Evolutionary conservation across 345 rosid genomes (phyloP).

Genomic region (Dipteronia dyeriana): DNA sequence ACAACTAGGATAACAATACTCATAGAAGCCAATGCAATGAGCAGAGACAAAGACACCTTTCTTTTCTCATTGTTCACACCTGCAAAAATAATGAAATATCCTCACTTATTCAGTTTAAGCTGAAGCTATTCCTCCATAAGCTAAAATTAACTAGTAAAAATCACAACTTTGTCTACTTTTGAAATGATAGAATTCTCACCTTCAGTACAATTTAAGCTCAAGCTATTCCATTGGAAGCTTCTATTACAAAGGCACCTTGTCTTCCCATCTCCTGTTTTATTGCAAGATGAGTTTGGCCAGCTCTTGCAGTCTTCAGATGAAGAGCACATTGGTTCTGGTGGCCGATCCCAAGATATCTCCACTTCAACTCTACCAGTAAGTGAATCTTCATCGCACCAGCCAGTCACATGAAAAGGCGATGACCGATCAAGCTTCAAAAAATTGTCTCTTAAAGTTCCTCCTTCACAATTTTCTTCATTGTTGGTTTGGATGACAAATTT

Average conservation of each 20-base stretch:
- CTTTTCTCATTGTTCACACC: neutral
- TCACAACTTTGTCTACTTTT: neutral
- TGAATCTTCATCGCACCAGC: conserved; percentile 34
- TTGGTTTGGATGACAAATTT: conserved; percentile 40
- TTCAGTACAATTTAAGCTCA: conserved; percentile 42
- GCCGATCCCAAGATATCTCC: conserved; percentile 59
- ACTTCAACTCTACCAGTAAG: conserved; percentile 34
- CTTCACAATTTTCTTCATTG: conserved; percentile 23
- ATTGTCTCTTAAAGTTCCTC: conserved; percentile 11
- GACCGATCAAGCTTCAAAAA: conserved; percentile 27
- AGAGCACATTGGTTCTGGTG: conserved; percentile 54
- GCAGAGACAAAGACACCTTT: conserved; percentile 34
- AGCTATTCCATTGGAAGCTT: conserved; percentile 48
- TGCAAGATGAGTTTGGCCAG: conserved; percentile 58
- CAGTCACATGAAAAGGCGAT: conserved; percentile 39
- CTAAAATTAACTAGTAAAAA: neutral
- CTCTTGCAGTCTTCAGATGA: conserved; percentile 53
- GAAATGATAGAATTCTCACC: conserved; percentile 31
- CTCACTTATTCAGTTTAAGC: neutral
- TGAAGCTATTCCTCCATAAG: neutral
- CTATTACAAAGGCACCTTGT: conserved; percentile 50
- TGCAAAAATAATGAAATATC: neutral
- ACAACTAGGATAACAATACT: conserved; percentile 32
- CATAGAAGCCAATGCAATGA: conserved; percentile 36
- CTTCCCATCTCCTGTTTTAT: conserved; percentile 30